phyloP scores from a whole-genome alignment of 192 early-diverging fungal species.

The Coemansia sp. region DNA sequence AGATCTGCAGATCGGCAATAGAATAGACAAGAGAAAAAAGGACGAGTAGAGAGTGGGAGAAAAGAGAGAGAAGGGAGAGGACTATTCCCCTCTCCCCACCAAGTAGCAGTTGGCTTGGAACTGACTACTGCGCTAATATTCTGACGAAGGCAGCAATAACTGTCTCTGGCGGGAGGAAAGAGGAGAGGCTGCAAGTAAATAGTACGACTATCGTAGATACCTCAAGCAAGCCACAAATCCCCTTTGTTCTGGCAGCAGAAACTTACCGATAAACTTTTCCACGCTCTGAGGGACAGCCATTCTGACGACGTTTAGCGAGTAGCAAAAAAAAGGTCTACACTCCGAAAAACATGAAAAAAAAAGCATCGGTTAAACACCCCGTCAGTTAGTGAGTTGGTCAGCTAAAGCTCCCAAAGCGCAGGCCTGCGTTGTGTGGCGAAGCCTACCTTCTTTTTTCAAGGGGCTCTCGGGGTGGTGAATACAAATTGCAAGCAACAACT shows the following conservation, averaged over 20 bases:
- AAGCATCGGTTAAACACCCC: background rate
- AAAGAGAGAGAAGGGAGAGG: background rate
- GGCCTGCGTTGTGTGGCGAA: background rate
- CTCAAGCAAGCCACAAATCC: background rate
- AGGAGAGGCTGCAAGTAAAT: background rate
- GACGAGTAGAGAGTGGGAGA: background rate
- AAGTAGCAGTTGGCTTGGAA: background rate
- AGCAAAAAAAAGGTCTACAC: background rate
- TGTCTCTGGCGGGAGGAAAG: background rate
- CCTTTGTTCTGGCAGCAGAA: background rate
- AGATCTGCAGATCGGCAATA: conserved; percentile 4
- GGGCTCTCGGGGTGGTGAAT: background rate
- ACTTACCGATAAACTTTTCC: conserved; percentile 53
- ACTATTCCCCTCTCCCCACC: background rate
- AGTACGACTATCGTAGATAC: background rate
- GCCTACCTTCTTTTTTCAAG: background rate
- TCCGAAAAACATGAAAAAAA: background rate
- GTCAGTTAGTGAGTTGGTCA: background rate
- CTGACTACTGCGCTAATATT: background rate
- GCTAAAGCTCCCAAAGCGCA: background rate
- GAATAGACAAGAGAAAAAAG: background rate
- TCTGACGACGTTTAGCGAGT: background rate
- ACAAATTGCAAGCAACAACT: background rate
- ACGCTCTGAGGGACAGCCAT: conserved; percentile 41
- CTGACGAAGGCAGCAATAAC: background rate